Evolutionary conservation across 2,329 filamentous ascomycete genomes (phyloP), one percentile per base, ranked within the genome.

Genomic region (Exophiala sp.): DNA sequence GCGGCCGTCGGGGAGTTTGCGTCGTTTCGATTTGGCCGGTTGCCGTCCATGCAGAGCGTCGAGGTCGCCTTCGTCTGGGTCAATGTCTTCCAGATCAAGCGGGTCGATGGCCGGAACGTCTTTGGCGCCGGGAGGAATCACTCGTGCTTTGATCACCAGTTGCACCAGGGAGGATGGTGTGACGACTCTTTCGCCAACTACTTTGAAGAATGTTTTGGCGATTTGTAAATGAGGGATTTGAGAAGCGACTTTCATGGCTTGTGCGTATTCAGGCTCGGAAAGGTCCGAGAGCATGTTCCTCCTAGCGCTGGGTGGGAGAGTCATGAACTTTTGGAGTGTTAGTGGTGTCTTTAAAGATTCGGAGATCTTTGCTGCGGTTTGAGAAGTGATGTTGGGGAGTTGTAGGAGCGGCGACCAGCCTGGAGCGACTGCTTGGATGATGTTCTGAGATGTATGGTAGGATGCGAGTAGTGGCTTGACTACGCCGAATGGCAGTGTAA

Each of bases 201-300:
- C 94, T 76, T 98, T 98, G 81, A 98, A 98, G 71, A 95, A 98
- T 6, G 89, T 88, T 72, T 89, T 94, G 64, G 88, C 88, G 9
- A 98, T 82, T 50, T 86, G 80, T 48, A 98, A 76, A 57, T 82
- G 80, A 1, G 93, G 93, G 22, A 98, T 77, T 69, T 96, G 88
- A 61, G 82, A 81, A 22, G 89, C 90, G 23, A 96, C 85, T 40
- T 71, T 70, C 53, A 95, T 76, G 30, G 85, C 86, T 35, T 83
- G 78, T 57, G 80, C 74, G 70, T 95, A 95, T 67, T 96, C 81
- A 53, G 79, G 70, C 59, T 88, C 83, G 3, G 78, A 83, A 30
- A 98, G 73, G 34, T 75, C 75, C 34, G 75, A 77, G 16, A 83
- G 81, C 32, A 90, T 75, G 52, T 77, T 77, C 62, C 82, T 81